These are phyloP conservation scores for Obelidium mucronatum DNA, from an alignment of 192 early-diverging fungal species.

Conservation along the genomic window DNA sequence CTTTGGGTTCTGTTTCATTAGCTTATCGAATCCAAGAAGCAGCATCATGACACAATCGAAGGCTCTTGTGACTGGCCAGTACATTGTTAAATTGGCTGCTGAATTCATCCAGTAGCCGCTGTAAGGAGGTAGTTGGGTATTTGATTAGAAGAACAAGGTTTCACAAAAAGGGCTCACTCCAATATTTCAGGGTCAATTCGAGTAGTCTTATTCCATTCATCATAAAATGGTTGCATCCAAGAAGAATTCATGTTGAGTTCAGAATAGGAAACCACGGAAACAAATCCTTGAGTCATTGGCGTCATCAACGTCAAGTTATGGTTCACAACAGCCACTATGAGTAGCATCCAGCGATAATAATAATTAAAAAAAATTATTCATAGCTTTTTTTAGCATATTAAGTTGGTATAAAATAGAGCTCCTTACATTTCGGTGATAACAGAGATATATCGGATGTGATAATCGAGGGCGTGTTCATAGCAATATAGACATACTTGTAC, in stretches of 20 bases:
- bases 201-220: no score
- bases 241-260: no score
- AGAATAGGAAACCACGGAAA: background rate
- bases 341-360: background rate
- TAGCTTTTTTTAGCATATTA: no score
- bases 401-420: background rate
- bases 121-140: no score
- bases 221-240: no score
- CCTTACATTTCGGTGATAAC: background rate
- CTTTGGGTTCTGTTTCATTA: background rate
- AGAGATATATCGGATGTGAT: background rate
- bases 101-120: background rate
- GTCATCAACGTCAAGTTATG: background rate
- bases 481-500: background rate
- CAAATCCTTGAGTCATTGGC: background rate
- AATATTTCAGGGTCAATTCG: no score
- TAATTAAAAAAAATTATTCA: background rate
- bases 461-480: background rate
- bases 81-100: background rate
- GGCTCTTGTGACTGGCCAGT: background rate
- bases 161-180: no score
- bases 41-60: background rate
- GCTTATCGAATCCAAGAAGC: background rate
- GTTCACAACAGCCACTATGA: background rate
- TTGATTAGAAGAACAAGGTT: no score